These are phyloP conservation scores for Russula vinacea DNA, from an alignment of 768 basidiomycete genomes.

Conservation along the genomic window DNA sequence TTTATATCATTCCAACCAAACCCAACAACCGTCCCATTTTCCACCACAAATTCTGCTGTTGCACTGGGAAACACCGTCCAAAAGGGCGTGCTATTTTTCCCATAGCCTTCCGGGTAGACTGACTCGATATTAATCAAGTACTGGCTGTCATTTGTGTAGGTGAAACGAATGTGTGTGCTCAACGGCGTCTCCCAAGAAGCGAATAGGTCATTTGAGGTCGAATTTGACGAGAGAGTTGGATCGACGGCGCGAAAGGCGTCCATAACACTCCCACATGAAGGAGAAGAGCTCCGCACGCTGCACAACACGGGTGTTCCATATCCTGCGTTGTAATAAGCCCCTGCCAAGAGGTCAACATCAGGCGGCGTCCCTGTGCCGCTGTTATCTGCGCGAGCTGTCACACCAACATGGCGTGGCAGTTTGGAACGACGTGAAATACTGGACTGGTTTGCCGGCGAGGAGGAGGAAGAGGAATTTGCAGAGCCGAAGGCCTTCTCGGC, in stretches of 20 bases:
- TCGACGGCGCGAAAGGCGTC: conserved; percentile 10
- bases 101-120: conserved; percentile 21
- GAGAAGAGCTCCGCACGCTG: conserved; percentile 9
- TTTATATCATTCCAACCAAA: neutral
- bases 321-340: conserved; percentile 10
- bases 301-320: conserved; percentile 13
- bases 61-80: neutral
- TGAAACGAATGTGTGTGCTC: conserved; percentile 5
- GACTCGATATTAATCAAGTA: conserved; percentile 1
- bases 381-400: neutral
- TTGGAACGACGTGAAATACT: neutral
- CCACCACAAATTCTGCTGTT: conserved; percentile 6
- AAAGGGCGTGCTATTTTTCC: conserved; percentile 17
- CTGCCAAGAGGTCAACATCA: conserved; percentile 1
- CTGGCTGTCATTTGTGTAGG: neutral
- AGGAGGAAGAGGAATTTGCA: neutral
- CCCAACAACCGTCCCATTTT: neutral
- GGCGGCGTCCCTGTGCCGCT: neutral
- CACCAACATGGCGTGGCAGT: neutral
- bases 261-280: conserved; percentile 15
- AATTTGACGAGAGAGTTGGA: neutral
- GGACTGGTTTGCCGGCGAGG: too few species aligned
- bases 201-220: conserved; percentile 15
- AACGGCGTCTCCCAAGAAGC: neutral
- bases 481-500: neutral